Percentiles rank a stretch among this genome's conserved stretches.
Evolutionary conservation across 768 basidiomycete genomes (phyloP).

Genomic region (Leccinum pellstonianum): DNA sequence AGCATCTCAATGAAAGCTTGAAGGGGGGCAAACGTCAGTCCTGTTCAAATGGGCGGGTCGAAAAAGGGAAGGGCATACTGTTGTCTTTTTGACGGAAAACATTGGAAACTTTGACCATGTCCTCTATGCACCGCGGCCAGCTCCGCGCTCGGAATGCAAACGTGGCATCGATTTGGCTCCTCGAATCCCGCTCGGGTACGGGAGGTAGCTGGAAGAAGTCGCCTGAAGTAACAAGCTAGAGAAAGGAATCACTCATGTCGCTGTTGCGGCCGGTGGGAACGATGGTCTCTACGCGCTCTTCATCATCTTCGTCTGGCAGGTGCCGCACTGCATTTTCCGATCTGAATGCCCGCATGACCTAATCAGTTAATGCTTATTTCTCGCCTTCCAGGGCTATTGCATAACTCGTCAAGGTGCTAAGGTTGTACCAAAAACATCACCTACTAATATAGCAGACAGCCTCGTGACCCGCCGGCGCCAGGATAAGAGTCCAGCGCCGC

Average conservation of each 20-base stretch:
- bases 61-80: slow-evolving; percentile 28
- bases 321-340: too few relatives aligned
- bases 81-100: slow-evolving; percentile 71
- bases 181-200: slow-evolving; percentile 50
- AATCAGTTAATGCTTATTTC: too few relatives aligned
- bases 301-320: too few relatives aligned
- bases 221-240: slow-evolving; percentile 66
- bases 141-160: slow-evolving; percentile 67
- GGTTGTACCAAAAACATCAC: too few relatives aligned
- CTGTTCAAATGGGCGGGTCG: not conserved
- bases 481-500: too few relatives aligned
- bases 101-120: slow-evolving; percentile 47
- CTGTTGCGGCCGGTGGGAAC: too few relatives aligned
- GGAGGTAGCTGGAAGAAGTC: slow-evolving; percentile 85
- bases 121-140: slow-evolving; percentile 56
- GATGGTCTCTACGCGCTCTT: too few relatives aligned
- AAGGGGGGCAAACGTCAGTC: not conserved
- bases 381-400: too few relatives aligned
- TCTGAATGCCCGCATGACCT: too few relatives aligned
- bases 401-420: too few relatives aligned
- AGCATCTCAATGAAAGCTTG: slow-evolving; percentile 91
- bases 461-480: too few relatives aligned
- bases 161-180: slow-evolving; percentile 47
- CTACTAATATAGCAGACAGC: too few relatives aligned
- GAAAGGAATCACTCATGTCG: slow-evolving; percentile 5